Conservation (phyloP, 2,329 filamentous ascomycete genomes). For the Cladophialophora exuberans region DNA sequence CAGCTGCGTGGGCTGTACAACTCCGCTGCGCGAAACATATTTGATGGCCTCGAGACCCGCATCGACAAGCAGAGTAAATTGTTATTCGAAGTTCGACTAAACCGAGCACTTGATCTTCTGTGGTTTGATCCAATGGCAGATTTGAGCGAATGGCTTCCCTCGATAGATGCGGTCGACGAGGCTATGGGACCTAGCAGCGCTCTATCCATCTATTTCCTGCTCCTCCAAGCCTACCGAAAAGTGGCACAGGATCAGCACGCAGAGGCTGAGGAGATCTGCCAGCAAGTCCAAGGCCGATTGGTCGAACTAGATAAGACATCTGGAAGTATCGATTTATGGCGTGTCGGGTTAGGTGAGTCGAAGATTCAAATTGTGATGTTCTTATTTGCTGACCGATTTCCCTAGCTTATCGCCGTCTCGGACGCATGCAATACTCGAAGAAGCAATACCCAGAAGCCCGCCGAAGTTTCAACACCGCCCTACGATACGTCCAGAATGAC, state of each 20-base stretch:
- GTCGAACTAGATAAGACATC: constrained; percentile 6
- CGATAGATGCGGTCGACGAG: constrained; percentile 21
- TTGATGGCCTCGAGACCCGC: constrained; percentile 23
- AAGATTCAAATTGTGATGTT: too few relatives aligned
- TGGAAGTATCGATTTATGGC: constrained; percentile 23
- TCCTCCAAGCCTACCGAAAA: constrained; percentile 25
- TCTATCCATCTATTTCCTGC: constrained; percentile 23
- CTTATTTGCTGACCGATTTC: too few relatives aligned
- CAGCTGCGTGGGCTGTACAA: constrained; percentile 22
- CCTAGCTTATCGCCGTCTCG: constrained; percentile 28
- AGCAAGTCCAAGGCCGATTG: constrained; percentile 17
- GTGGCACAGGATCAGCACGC: constrained; percentile 15
- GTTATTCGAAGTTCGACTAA: constrained; percentile 27
- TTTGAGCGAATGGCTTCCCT: constrained; percentile 22
- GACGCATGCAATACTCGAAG: constrained; percentile 20
- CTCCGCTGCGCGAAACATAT: constrained; percentile 22
- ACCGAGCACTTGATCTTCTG: constrained; percentile 26
- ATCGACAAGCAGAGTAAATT: constrained; percentile 24
- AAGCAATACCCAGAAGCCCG: constrained; percentile 18
- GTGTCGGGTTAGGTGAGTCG: too few relatives aligned
- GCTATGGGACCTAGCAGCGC: constrained; percentile 16
- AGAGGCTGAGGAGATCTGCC: constrained; percentile 14
- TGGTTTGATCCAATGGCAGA: constrained; percentile 24
- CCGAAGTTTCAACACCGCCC: constrained; percentile 27
- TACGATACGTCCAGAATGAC: constrained; percentile 18